Evolutionary conservation across 768 basidiomycete species (phyloP), one percentile per base, ranked within the genome.

Genomic region (Favolaschia claudopus): DNA sequence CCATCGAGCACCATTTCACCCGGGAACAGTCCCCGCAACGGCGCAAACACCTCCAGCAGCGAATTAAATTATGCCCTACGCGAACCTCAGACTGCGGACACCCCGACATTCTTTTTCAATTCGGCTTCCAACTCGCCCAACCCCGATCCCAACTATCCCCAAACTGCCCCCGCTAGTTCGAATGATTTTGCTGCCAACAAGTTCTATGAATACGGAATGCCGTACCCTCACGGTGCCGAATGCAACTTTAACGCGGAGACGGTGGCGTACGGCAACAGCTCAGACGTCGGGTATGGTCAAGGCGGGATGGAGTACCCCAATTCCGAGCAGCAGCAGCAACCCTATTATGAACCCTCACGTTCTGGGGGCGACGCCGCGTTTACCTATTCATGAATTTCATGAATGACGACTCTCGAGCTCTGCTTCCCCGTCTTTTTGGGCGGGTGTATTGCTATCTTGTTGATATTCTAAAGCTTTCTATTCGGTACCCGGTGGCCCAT

Each of bases 391-490:
- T 64, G 54, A 62, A 46, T 14, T 45, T 22, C 25, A 14, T 17
- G 28, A 42, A 13, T 2, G 17, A 1, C 32, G 47, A 10, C n/a
- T 29, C 48, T 46, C 15, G 17, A n/a, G n/a, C 9, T 32, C 17
- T 45, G 34, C 42, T 27, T 20, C 37, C 17, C 15, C 19, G 15
- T n/a, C 46, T 10, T 31, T 36, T 34, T 25, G 32, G 37, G 17
- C 4, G 24, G 24, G 31, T 40, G 38, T 43, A 34, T 45, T 54
- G 47, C 34, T 43, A 40, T n/a, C n/a, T n/a, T n/a, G n/a, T n/a
- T n/a, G 38, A 56, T 64, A 64, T 56, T 31, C 34, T 64, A 64
- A 50, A 60, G 63, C 58, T 52, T 34, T 29, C 50, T 60, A 60
- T 48, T 63, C 24, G 51, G 45, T 56, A 55, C 58, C 49, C 49